Percentiles rank a stretch among this genome's conserved stretches.
These are phyloP conservation scores for Mycena epipterygia DNA, from an alignment of 768 basidiomycete species.

Conservation along the genomic window DNA sequence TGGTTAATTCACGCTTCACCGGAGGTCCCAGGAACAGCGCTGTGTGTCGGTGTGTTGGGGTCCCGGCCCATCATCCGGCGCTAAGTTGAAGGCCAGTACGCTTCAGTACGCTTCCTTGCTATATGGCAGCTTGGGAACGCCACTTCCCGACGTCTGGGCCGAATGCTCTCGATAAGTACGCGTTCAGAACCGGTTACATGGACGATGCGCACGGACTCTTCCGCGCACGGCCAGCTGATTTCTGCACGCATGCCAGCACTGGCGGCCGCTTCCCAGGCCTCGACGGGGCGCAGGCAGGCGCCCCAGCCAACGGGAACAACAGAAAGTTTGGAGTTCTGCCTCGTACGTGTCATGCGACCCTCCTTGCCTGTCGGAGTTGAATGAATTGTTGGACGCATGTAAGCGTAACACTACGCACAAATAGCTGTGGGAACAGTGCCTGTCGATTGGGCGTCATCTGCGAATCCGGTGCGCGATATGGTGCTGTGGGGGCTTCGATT, in stretches of 20 bases:
- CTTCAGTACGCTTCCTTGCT: constrained; percentile 5
- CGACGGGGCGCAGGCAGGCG: not conserved
- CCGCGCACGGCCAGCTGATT: constrained; percentile 21
- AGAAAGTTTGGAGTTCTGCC: not conserved
- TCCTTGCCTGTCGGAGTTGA: constrained; percentile 27
- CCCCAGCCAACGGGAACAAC: not conserved
- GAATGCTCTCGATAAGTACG: not conserved
- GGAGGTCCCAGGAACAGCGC: not conserved
- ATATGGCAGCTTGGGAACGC: constrained; percentile 18
- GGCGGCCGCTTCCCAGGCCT: not conserved
- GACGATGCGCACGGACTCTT: not conserved
- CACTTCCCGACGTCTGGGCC: too few species aligned
- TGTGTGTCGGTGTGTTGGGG: constrained; percentile 6
- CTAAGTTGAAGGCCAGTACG: too few species aligned
- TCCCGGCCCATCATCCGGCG: constrained; percentile 5
- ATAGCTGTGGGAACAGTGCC: constrained; percentile 30
- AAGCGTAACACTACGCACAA: not conserved
- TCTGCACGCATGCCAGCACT: constrained; percentile 8
- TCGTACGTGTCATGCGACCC: constrained; percentile 15
- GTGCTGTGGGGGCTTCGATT: not conserved
- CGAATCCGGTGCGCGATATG: constrained; percentile 2
- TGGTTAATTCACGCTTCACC: constrained; percentile 3
- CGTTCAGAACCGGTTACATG: not conserved
- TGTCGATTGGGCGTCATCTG: constrained; percentile 23
- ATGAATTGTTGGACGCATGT: constrained; percentile 1